These are phyloP conservation scores for Melanogaster broomeanus DNA, from an alignment of 768 basidiomycete genomes.

Conservation along the genomic window DNA sequence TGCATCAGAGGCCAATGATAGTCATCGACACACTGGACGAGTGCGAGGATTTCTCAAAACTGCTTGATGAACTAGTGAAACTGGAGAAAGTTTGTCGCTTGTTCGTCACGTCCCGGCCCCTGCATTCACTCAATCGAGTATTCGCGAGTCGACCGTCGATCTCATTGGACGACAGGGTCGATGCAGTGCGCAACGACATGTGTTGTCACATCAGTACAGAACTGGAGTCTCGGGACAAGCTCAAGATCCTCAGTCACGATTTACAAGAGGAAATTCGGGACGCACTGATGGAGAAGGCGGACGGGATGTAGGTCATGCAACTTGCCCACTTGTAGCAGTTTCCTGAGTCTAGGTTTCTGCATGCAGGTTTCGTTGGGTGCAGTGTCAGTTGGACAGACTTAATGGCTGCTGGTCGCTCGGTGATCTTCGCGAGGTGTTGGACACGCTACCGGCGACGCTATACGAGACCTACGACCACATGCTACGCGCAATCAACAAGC, in stretches of 20 bases:
- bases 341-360: conserved; percentile 8
- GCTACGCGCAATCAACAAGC: neutral
- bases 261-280: neutral
- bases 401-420: neutral
- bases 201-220: neutral
- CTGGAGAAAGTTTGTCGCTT: neutral
- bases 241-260: neutral
- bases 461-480: conserved; percentile 9
- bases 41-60: neutral
- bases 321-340: conserved; percentile 1
- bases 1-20: conserved; percentile 1
- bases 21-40: conserved; percentile 14
- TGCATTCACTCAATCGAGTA: neutral
- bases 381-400: conserved; percentile 5
- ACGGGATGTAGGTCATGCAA: conserved; percentile 4
- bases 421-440: neutral
- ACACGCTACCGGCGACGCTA: neutral
- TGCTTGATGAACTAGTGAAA: neutral
- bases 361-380: neutral
- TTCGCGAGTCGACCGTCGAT: neutral
- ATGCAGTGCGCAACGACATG: neutral
- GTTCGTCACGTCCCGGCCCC: conserved; percentile 4
- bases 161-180: neutral
- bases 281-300: neutral
- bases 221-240: neutral